Conservation (phyloP, 2,329 filamentous ascomycete species). For the Chrysoporthe deuterocubensis region DNA sequence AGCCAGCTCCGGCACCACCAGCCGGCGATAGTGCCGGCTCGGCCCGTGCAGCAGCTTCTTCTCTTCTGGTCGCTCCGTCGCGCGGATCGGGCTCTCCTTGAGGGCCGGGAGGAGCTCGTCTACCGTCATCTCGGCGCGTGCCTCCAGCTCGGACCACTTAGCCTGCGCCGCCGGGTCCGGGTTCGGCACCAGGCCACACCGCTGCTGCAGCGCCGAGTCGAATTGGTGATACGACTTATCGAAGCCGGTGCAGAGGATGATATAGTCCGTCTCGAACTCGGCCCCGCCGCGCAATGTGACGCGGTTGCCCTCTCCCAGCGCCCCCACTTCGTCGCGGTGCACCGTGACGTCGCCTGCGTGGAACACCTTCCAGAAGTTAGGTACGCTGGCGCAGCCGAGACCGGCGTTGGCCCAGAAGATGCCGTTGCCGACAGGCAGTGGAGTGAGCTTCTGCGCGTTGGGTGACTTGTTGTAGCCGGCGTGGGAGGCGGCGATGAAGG, state of each 20-base stretch:
- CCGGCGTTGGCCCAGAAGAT: conserved; percentile 41
- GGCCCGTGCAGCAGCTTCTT: conserved; percentile 16
- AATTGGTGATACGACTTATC: conserved; percentile 21
- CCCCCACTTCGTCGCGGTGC: too few species aligned
- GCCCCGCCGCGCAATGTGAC: conserved; percentile 33
- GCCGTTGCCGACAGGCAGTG: conserved; percentile 31
- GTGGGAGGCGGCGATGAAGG: too few species aligned
- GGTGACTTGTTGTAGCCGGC: too few species aligned
- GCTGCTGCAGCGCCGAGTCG: neutral
- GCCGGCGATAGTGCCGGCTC: conserved; percentile 34
- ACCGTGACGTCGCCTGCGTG: conserved; percentile 35
- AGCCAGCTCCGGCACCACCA: conserved; percentile 34
- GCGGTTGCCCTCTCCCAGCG: neutral
- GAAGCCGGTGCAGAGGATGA: conserved; percentile 31
- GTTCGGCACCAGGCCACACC: too few species aligned
- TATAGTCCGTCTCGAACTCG: conserved; percentile 20
- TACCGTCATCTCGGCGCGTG: too few species aligned
- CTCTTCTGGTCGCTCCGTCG: neutral
- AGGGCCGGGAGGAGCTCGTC: too few species aligned
- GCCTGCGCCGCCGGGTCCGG: too few species aligned
- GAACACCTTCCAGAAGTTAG: conserved; percentile 40
- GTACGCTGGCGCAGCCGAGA: conserved; percentile 38
- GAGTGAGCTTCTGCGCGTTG: too few species aligned
- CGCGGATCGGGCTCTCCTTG: neutral
- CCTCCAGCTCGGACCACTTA: too few species aligned